These are phyloP conservation scores for Capsicum rhomboideum DNA, from an alignment of 257 asterid genomes.

Conservation along the genomic window DNA sequence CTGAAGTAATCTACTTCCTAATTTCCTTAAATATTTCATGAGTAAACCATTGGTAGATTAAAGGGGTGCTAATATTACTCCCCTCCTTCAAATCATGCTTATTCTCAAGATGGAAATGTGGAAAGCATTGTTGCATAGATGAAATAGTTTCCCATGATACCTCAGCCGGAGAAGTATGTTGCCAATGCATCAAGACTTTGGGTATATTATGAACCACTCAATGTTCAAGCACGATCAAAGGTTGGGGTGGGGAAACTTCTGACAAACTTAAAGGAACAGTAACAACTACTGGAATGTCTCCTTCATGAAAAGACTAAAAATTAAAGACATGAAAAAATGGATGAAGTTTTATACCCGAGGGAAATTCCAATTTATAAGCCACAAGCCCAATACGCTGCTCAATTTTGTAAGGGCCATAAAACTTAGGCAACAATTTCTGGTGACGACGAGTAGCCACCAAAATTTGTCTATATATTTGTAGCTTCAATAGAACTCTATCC, in stretches of 20 bases:
- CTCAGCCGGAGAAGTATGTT: neutral
- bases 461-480: neutral
- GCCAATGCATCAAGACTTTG: neutral
- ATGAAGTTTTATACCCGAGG: too few species aligned
- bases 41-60: too few species aligned
- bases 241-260: neutral
- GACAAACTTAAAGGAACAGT: neutral
- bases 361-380: too few species aligned
- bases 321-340: neutral
- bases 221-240: neutral
- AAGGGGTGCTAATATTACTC: neutral
- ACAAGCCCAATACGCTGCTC: neutral
- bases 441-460: neutral
- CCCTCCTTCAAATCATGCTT: neutral
- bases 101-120: neutral
- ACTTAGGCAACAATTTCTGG: neutral
- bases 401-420: neutral
- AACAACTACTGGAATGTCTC: neutral
- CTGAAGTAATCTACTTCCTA: too few species aligned
- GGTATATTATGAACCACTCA: neutral
- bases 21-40: too few species aligned
- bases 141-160: neutral
- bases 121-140: neutral
- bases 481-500: neutral
- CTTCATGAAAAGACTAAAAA: neutral